Conservation (phyloP, 2,329 filamentous ascomycete genomes). For the Stromatinia cepivora region DNA sequence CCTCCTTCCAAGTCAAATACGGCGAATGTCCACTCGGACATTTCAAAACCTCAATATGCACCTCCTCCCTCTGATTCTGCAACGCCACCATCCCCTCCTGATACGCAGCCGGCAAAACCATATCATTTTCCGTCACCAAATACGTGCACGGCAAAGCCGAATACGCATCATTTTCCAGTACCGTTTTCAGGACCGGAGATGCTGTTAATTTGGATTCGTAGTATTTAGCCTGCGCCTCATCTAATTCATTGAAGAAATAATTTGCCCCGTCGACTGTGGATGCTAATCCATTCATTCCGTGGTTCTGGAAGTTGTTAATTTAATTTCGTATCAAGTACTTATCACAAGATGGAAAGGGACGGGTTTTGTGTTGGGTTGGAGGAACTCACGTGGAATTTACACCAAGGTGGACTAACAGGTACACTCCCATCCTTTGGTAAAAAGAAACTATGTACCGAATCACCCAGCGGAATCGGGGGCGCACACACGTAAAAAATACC, state of each 20-base stretch:
- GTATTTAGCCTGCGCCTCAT: constrained; percentile 5
- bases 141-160: constrained; percentile 19
- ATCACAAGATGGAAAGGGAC: no score
- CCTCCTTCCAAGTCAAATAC: constrained; percentile 12
- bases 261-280: constrained; percentile 21
- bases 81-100: constrained; percentile 12
- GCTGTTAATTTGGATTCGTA: constrained; percentile 23
- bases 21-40: constrained; percentile 11
- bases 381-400: constrained; percentile 11
- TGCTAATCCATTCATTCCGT: constrained; percentile 14
- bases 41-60: neutral
- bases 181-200: constrained; percentile 6
- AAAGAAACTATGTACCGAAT: constrained; percentile 7
- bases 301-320: neutral
- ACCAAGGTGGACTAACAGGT: neutral
- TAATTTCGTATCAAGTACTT: no score
- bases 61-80: constrained; percentile 3
- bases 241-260: constrained; percentile 26
- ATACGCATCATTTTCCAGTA: constrained; percentile 24
- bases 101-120: constrained; percentile 18
- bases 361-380: no score
- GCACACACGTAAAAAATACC: neutral
- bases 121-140: constrained; percentile 24
- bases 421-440: neutral
- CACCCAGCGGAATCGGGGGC: neutral